These are phyloP conservation scores for Geotrichum restrictum DNA, from an alignment of 1,139 yeast species.

Conservation along the genomic window DNA sequence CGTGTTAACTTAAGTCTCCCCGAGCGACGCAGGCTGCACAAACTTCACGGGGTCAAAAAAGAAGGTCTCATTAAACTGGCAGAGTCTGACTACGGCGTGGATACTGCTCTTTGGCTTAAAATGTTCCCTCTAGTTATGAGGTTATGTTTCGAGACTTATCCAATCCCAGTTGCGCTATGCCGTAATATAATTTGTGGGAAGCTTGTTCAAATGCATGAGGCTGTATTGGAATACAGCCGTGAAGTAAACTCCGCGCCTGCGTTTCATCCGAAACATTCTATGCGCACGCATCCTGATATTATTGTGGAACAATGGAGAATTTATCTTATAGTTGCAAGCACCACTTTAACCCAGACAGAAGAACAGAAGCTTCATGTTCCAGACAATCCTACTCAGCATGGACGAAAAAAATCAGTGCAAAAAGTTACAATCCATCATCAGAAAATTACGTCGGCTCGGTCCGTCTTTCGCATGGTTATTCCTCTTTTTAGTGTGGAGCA, in stretches of 20 bases:
- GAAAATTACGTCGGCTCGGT: conserved; percentile 86
- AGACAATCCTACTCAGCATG: conserved; percentile 43
- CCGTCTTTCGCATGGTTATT: conserved; percentile 81
- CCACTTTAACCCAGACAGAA: conserved; percentile 82
- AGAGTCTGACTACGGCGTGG: conserved; percentile 90
- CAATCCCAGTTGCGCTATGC: conserved; percentile 90
- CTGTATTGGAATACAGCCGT: conserved; percentile 60
- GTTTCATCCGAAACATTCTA: conserved; percentile 34
- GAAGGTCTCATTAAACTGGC: conserved; percentile 71
- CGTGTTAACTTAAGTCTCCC: conserved; percentile 70
- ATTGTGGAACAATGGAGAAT: conserved; percentile 85
- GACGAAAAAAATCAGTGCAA: conserved; percentile 61
- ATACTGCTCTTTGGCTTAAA: conserved; percentile 91
- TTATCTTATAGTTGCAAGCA: conserved; percentile 85
- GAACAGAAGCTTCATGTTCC: conserved; percentile 74
- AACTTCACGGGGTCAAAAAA: conserved; percentile 56
- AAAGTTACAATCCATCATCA: conserved; percentile 81
- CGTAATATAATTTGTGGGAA: conserved; percentile 89
- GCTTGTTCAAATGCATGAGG: conserved; percentile 84
- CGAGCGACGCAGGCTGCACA: conserved; percentile 67
- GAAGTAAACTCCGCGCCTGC: conserved; percentile 32
- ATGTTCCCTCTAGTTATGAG: conserved; percentile 73
- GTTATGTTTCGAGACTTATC: conserved; percentile 74
- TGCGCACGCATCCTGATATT: conserved; percentile 59
- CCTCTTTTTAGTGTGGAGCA: conserved; percentile 75